Percentiles rank a stretch among this genome's conserved stretches.
phyloP scores from a whole-genome alignment of 768 basidiomycete species.

The Kwoniella dendrophila region DNA sequence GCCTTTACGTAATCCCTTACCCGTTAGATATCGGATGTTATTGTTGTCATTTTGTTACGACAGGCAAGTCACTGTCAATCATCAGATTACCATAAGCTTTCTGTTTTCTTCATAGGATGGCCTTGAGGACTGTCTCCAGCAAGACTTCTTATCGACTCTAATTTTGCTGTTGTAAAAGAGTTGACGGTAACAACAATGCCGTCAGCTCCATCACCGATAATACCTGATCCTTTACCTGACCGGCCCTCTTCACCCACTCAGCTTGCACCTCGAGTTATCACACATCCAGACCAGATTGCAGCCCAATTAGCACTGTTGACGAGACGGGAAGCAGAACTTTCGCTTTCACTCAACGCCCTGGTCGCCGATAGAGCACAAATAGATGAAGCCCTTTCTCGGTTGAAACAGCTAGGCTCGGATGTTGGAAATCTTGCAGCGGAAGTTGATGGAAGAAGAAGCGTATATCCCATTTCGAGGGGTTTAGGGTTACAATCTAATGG shows the following conservation, averaged over 20 bases:
- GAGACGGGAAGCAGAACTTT: slow-evolving; percentile 75
- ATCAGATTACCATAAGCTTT: too few relatives aligned
- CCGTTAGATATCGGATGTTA: too few relatives aligned
- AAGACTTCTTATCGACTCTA: too few relatives aligned
- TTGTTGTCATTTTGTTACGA: too few relatives aligned
- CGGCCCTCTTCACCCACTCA: slow-evolving; percentile 8
- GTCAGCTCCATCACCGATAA: slow-evolving; percentile 23
- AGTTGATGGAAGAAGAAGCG: slow-evolving; percentile 31
- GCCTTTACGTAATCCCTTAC: too few relatives aligned
- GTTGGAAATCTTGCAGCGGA: slow-evolving; percentile 31
- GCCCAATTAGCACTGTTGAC: slow-evolving; percentile 60
- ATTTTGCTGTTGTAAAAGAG: too few relatives aligned
- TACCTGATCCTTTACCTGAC: slow-evolving; percentile 20
- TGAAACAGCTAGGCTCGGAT: slow-evolving; percentile 30
- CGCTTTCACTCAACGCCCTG: slow-evolving; percentile 70
- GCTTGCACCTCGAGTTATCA: slow-evolving; percentile 39
- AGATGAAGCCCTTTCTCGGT: slow-evolving; percentile 57
- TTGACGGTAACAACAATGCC: too few relatives aligned
- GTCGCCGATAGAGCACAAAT: slow-evolving; percentile 69
- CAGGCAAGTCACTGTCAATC: too few relatives aligned
- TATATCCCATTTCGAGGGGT: slow-evolving; percentile 17
- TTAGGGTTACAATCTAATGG: slow-evolving; percentile 64
- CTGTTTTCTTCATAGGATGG: too few relatives aligned
- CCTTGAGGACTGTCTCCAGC: too few relatives aligned
- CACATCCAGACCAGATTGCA: slow-evolving; percentile 42